These are phyloP conservation scores for Neonectria ditissima DNA, from an alignment of 2,329 filamentous ascomycete genomes.

Conservation along the genomic window DNA sequence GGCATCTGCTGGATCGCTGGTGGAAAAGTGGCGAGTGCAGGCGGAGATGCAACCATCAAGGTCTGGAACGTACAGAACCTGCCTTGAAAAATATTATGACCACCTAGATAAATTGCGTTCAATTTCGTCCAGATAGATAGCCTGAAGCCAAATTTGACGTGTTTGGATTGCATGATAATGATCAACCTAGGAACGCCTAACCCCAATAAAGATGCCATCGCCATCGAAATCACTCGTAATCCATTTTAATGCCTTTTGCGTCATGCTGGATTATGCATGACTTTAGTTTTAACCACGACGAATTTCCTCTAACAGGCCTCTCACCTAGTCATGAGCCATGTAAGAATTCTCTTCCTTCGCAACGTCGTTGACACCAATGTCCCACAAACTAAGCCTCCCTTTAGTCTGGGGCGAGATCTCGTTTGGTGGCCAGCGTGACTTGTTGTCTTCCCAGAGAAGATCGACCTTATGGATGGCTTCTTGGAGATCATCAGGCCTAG, in stretches of 20 bases:
- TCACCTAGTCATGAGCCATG: constrained; percentile 55
- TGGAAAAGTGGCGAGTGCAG: constrained; percentile 79
- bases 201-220: not conserved
- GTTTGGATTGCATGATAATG: constrained; percentile 13
- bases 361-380: constrained; percentile 49
- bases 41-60: constrained; percentile 92
- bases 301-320: constrained; percentile 23
- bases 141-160: constrained; percentile 20
- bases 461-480: constrained; percentile 53
- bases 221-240: not conserved
- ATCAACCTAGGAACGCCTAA: constrained; percentile 10
- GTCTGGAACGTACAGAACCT: constrained; percentile 72
- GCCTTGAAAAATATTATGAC: constrained; percentile 40
- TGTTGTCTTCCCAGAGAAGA: constrained; percentile 52
- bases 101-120: constrained; percentile 20
- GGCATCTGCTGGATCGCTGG: constrained; percentile 84
- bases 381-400: constrained; percentile 49
- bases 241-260: not conserved
- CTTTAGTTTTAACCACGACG: constrained; percentile 4
- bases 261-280: not conserved
- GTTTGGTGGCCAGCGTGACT: constrained; percentile 51
- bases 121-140: constrained; percentile 21
- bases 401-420: constrained; percentile 32
- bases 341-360: constrained; percentile 51
- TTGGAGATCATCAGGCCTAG: constrained; percentile 49